Conservation (phyloP, 352 stramenopile species). For the Globisporangium iwayamae region DNA sequence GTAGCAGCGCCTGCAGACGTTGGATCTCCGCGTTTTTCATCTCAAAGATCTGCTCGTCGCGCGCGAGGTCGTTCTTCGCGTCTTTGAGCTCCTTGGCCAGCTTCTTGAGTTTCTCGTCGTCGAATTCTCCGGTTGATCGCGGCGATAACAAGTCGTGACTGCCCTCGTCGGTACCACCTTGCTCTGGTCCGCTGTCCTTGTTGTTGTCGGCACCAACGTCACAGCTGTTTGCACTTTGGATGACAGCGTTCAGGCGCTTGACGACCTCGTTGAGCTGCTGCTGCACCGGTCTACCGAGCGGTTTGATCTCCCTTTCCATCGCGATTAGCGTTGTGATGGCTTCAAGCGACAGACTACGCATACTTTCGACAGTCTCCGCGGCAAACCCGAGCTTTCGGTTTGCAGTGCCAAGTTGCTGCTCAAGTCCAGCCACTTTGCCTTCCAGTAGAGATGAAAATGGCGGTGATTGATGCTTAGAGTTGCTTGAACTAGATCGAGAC, state of each 20-base stretch:
- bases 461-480: neutral
- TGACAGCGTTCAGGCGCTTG: conserved; percentile 64
- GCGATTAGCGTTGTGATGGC: conserved; percentile 66
- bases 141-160: neutral
- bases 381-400: conserved; percentile 39
- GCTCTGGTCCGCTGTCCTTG: conserved; percentile 11
- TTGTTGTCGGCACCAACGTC: conserved; percentile 22
- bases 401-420: conserved; percentile 31
- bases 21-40: conserved; percentile 82
- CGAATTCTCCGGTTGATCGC: neutral
- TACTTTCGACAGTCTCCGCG: conserved; percentile 48
- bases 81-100: conserved; percentile 57
- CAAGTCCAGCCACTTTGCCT: neutral
- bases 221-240: conserved; percentile 57
- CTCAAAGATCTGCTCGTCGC: conserved; percentile 84
- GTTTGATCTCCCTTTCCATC: conserved; percentile 75
- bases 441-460: neutral
- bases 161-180: conserved; percentile 1
- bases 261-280: conserved; percentile 81
- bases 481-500: neutral
- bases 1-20: conserved; percentile 46
- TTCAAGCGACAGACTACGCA: conserved; percentile 58
- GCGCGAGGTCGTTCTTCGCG: conserved; percentile 58
- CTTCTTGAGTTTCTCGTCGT: conserved; percentile 23
- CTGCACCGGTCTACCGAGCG: conserved; percentile 64